Conservation (phyloP, 371 early-diverging fungal genomes). For the Massospora cicadina region DNA sequence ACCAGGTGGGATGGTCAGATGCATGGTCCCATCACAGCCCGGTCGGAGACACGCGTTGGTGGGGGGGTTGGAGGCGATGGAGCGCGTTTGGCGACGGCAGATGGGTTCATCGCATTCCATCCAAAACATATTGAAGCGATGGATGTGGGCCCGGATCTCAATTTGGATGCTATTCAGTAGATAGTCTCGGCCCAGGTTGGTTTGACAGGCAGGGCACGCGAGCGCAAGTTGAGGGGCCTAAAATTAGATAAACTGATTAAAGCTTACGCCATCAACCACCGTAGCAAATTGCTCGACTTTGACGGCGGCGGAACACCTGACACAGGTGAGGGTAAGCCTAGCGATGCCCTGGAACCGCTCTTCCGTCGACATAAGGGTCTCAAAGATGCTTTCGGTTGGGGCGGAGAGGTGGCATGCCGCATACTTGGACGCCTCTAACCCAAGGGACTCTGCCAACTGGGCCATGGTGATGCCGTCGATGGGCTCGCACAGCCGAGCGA, state of each 20-base stretch:
- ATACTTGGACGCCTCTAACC: slow-evolving; percentile 17
- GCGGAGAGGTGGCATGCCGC: background rate
- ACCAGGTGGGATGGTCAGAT: background rate
- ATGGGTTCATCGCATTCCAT: background rate
- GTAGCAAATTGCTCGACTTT: background rate
- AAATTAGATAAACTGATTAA: background rate
- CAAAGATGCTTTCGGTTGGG: background rate
- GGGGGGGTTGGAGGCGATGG: background rate
- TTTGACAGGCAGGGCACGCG: background rate
- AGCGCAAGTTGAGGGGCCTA: background rate
- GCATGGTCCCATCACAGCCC: background rate
- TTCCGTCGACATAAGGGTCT: background rate
- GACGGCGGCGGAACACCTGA: no score
- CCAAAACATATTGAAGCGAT: background rate
- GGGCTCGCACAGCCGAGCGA: slow-evolving; percentile 74
- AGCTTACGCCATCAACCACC: background rate
- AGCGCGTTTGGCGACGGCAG: background rate
- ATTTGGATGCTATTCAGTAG: background rate
- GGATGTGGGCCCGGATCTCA: background rate
- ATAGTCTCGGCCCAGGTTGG: no score
- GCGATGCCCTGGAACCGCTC: background rate
- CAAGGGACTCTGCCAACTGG: slow-evolving; percentile 71
- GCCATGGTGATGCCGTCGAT: slow-evolving; percentile 73
- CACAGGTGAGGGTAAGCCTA: background rate
- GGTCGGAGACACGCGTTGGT: background rate